These are phyloP conservation scores for Suhomyces maxii DNA, from an alignment of 1,139 yeast species.

Conservation along the genomic window DNA sequence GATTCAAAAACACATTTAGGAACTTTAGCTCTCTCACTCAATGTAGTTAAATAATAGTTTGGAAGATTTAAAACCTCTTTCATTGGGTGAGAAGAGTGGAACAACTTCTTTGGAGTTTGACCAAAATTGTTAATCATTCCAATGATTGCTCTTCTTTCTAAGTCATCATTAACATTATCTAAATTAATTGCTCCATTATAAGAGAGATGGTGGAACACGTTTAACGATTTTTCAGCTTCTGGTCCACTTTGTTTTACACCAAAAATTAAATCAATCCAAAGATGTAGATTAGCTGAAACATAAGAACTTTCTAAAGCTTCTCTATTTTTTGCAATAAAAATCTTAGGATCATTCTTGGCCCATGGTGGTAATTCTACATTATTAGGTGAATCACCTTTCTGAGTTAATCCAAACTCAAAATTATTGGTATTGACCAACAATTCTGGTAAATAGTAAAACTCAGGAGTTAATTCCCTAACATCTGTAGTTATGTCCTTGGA, in stretches of 20 bases:
- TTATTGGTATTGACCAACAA: constrained; percentile 63
- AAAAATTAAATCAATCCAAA: constrained; percentile 82
- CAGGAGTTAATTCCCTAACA: constrained; percentile 83
- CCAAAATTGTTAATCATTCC: constrained; percentile 90
- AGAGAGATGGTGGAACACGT: constrained; percentile 79
- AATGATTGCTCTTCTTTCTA: constrained; percentile 71
- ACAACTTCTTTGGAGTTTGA: constrained; percentile 77
- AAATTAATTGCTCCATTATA: constrained; percentile 80
- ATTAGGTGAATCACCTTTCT: constrained; percentile 56
- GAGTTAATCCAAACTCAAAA: constrained; percentile 68
- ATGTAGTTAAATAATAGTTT: constrained; percentile 30
- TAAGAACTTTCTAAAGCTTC: constrained; percentile 81
- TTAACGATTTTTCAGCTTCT: constrained; percentile 61
- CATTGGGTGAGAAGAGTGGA: constrained; percentile 61
- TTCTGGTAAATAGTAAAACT: constrained; percentile 78
- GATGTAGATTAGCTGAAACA: constrained; percentile 70
- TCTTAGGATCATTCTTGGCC: constrained; percentile 73
- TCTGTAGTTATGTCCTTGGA: constrained; percentile 79
- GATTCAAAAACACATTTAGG: constrained; percentile 41
- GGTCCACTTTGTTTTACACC: constrained; percentile 76
- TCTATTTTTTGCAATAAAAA: constrained; percentile 70
- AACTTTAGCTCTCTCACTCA: constrained; percentile 18
- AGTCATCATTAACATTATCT: constrained; percentile 68
- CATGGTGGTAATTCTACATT: constrained; percentile 76
- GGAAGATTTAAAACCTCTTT: constrained; percentile 43